Evolutionary conservation across 331 rosid species (phyloP).

Genomic region (Quercus lobata): DNA sequence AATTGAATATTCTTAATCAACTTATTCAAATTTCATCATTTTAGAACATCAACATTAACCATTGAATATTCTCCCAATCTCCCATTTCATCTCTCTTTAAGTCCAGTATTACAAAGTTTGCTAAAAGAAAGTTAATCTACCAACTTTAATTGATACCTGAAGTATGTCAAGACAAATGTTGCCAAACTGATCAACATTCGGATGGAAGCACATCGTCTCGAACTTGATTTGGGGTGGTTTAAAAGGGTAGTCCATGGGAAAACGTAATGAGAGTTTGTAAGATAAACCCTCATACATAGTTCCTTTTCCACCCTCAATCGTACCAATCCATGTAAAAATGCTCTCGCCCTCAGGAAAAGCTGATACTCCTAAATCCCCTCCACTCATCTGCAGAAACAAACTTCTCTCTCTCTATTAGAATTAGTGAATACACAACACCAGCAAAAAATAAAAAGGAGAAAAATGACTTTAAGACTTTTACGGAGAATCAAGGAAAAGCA

Average conservation of each 20-base stretch:
- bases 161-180: conserved; percentile 94
- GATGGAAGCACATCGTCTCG: conserved; percentile 95
- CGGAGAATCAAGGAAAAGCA: too few species aligned
- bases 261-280: conserved; percentile 86
- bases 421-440: not conserved
- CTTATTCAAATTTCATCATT: not conserved
- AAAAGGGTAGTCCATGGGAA: conserved; percentile 90
- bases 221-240: conserved; percentile 95
- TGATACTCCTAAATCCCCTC: conserved; percentile 87
- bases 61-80: not conserved
- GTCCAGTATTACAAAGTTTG: not conserved
- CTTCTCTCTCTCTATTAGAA: not conserved
- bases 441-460: not conserved
- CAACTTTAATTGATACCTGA: conserved; percentile 54
- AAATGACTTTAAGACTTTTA: not conserved
- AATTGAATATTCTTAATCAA: too few species aligned
- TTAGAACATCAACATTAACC: not conserved
- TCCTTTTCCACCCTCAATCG: conserved; percentile 96
- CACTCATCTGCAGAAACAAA: conserved; percentile 62
- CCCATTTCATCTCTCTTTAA: not conserved
- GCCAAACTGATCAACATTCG: conserved; percentile 95
- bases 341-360: conserved; percentile 92
- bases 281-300: conserved; percentile 85
- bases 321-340: conserved; percentile 91
- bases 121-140: not conserved